Conservation (phyloP, 73 alveolate species). For the Durusdinium trenchii region DNA sequence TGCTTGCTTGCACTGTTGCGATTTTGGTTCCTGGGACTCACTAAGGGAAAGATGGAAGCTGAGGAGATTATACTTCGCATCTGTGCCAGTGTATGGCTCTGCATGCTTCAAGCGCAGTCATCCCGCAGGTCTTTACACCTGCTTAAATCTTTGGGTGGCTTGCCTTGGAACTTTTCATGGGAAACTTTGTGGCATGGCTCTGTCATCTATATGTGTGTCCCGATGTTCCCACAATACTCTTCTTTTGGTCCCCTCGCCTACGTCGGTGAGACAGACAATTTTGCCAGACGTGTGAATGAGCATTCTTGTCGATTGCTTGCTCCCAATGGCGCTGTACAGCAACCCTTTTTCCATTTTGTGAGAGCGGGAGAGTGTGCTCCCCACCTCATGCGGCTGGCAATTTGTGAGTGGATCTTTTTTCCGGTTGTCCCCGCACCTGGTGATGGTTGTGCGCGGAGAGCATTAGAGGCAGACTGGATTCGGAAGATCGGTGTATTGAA, state of each 20-base stretch:
- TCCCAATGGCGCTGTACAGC: slow-evolving; percentile 10
- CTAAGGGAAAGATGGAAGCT: background rate
- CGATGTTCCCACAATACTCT: background rate
- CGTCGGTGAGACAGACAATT: slow-evolving; percentile 12
- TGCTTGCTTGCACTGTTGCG: slow-evolving; percentile 20
- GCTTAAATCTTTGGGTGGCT: background rate
- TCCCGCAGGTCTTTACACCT: background rate
- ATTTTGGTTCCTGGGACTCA: slow-evolving; percentile 7
- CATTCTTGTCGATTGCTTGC: background rate
- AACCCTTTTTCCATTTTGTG: slow-evolving; percentile 19
- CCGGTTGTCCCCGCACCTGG: too few species aligned
- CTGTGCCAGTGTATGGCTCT: slow-evolving; percentile 18
- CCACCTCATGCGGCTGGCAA: background rate
- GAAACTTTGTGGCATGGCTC: background rate
- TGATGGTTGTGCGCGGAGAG: background rate
- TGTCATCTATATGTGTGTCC: slow-evolving; percentile 10
- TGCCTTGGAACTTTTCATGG: background rate
- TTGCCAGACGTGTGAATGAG: background rate
- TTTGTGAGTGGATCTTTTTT: background rate
- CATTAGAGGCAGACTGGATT: background rate
- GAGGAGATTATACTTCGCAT: background rate
- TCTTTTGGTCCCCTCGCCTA: slow-evolving; percentile 10
- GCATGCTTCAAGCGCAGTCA: background rate
- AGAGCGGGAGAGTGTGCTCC: background rate
- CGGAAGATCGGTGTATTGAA: background rate